Base-by-base conservation (phyloP, 1,284 basidiomycete species). In the Trichosporon faecale region DNA sequence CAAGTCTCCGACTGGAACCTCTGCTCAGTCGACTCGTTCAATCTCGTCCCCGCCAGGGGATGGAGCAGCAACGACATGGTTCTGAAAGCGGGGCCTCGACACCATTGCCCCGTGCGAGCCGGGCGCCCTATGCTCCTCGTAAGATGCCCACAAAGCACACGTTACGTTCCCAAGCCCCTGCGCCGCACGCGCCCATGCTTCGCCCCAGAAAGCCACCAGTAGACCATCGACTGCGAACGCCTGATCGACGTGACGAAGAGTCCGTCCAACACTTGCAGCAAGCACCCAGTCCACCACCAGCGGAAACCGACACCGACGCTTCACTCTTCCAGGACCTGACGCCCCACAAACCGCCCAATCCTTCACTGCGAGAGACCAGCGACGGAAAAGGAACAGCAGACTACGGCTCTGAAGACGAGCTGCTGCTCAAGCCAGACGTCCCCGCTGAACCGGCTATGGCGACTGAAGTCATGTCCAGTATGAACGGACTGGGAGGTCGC, bases 381-480 rank as follows among this genome's bases (percentile, higher is more conserved):
- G 11, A 61, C 14, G 27, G 3, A 6, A 14, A 31, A 6, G 27
- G 18, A 21, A 3, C 57, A 8, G 8, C 8, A 12, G 57, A 61
- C 31, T 61, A 33, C 57, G 57, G 57, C 27, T 61, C 57, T 18
- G 57, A 61, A n/a, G 57, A 61, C 57, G 57, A 61, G 57, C 12
- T 61, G 16, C 27, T 61, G 27, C 57, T 61, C 27, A 2, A 31
- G 57, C 57, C 57, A 23, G 57, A 31, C 57, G 29, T 11, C 16
- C 4, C 16, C 29, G 57, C 27, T 6, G 57, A 18, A 18, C 16
- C 16, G 18, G 29, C 57, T 8, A 61, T 61, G 57, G 57, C 27
- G 7, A n/a, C 57, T 31, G 57, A 31, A 6, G 31, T 31, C 57
- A 61, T 33, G 29, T 18, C 57, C 5, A 61, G 16, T 11, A 61